A percentile compares a stretch with the other conserved stretches of the same genome.
These are phyloP conservation scores for Garcia nutans DNA, from an alignment of 345 rosid genomes.

Conservation along the genomic window DNA sequence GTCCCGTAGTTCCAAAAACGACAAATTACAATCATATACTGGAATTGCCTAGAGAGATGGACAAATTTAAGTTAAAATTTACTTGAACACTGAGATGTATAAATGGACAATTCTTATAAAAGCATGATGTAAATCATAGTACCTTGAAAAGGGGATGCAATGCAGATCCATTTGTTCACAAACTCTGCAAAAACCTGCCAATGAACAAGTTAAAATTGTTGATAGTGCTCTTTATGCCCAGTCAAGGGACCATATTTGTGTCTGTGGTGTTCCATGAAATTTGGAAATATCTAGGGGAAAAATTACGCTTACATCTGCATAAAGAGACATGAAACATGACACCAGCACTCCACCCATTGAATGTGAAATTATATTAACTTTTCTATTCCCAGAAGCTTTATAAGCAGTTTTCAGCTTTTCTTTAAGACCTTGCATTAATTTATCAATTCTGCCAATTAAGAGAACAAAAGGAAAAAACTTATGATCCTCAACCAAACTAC, in stretches of 20 bases:
- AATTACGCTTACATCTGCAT: slow-evolving; percentile 52
- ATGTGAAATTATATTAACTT: slow-evolving; percentile 75
- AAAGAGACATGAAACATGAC: slow-evolving; percentile 67
- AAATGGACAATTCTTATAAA: background rate
- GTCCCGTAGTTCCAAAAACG: background rate
- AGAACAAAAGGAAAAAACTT: slow-evolving; percentile 1
- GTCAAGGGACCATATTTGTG: slow-evolving; percentile 12
- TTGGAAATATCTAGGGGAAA: slow-evolving; percentile 16
- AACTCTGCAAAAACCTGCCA: slow-evolving; percentile 69
- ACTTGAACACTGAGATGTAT: background rate
- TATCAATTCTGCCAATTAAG: slow-evolving; percentile 51
- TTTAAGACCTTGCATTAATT: slow-evolving; percentile 57
- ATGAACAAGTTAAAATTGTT: slow-evolving; percentile 14
- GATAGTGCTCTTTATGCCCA: slow-evolving; percentile 12
- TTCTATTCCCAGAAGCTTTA: slow-evolving; percentile 65
- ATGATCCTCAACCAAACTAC: background rate
- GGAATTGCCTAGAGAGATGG: background rate
- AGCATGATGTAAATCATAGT: slow-evolving; percentile 7
- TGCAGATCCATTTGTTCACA: slow-evolving; percentile 81
- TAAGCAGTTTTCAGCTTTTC: slow-evolving; percentile 71
- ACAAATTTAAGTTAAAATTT: background rate
- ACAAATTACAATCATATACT: background rate
- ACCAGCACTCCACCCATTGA: slow-evolving; percentile 90
- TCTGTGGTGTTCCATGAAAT: background rate
- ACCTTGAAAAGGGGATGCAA: slow-evolving; percentile 96